Evolutionary conservation across 345 rosid genomes (phyloP).

Genomic region (Adansonia digitata): DNA sequence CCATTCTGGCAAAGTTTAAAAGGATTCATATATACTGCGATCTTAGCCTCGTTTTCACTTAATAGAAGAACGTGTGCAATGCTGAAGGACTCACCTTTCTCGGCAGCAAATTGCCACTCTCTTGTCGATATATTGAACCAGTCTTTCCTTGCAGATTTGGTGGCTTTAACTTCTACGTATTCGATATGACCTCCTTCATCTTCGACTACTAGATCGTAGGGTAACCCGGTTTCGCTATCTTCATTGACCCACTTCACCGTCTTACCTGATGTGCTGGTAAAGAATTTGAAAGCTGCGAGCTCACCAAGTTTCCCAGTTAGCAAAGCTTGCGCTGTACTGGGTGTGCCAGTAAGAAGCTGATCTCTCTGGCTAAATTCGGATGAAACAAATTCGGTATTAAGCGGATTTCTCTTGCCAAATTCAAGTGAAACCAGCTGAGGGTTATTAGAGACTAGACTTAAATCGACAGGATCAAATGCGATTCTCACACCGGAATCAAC

Average conservation of each 20-base stretch:
- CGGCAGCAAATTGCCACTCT: constrained; percentile 83
- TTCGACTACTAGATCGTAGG: constrained; percentile 59
- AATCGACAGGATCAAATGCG: constrained; percentile 20
- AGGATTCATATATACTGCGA: constrained; percentile 52
- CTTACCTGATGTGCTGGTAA: constrained; percentile 29
- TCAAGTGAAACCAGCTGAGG: constrained; percentile 21
- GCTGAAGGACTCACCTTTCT: constrained; percentile 53
- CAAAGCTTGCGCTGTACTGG: constrained; percentile 39
- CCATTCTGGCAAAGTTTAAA: constrained; percentile 65
- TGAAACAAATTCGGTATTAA: constrained; percentile 27
- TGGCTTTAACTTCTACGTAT: constrained; percentile 85
- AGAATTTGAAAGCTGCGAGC: constrained; percentile 56
- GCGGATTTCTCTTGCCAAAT: constrained; percentile 43
- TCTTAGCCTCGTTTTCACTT: constrained; percentile 46
- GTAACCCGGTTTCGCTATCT: constrained; percentile 67
- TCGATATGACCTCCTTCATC: constrained; percentile 31
- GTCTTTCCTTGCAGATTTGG: constrained; percentile 62
- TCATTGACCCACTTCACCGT: constrained; percentile 73
- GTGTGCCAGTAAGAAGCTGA: constrained; percentile 42
- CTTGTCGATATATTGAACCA: constrained; percentile 69
- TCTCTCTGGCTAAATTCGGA: constrained; percentile 42
- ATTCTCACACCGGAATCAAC: constrained; percentile 7
- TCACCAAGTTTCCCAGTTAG: constrained; percentile 73
- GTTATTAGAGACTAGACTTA: constrained; percentile 24
- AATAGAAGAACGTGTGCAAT: constrained; percentile 54